A percentile compares a stretch with the other conserved stretches of the same genome.
These are phyloP conservation scores for Catharanthus roseus DNA, from an alignment of 257 asterid genomes.

Conservation along the genomic window DNA sequence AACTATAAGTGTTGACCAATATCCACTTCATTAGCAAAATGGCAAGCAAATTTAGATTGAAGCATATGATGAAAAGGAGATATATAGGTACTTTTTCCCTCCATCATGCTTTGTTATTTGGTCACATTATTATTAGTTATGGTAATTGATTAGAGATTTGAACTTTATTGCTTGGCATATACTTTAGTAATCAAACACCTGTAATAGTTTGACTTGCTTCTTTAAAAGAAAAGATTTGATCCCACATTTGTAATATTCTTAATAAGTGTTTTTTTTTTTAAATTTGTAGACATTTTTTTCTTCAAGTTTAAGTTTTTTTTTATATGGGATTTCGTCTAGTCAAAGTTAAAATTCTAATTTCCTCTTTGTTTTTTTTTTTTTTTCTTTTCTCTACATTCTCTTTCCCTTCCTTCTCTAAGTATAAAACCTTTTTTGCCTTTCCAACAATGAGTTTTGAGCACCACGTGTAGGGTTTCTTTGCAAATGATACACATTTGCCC, in stretches of 20 bases:
- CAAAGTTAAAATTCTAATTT: no score
- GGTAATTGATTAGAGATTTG: neutral
- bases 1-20: neutral
- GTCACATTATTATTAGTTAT: neutral
- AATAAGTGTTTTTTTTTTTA: no score
- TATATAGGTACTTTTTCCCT: neutral
- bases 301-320: no score
- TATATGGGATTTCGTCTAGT: no score
- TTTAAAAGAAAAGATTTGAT: slow-evolving; percentile 6
- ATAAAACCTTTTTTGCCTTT: neutral
- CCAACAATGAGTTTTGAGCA: neutral
- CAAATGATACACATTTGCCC: slow-evolving; percentile 21
- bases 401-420: slow-evolving; percentile 2
- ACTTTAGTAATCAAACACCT: neutral
- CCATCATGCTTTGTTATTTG: neutral
- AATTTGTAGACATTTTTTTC: no score
- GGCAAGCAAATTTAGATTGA: neutral
- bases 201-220: slow-evolving; percentile 9
- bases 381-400: no score
- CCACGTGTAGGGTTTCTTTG: slow-evolving; percentile 29
- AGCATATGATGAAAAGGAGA: neutral
- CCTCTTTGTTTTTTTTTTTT: no score
- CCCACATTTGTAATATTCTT: no score
- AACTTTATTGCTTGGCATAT: neutral
- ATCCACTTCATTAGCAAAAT: neutral